Base-by-base conservation (phyloP, 495 filamentous ascomycete genomes). In the Aspergillus saccharolyticus region DNA sequence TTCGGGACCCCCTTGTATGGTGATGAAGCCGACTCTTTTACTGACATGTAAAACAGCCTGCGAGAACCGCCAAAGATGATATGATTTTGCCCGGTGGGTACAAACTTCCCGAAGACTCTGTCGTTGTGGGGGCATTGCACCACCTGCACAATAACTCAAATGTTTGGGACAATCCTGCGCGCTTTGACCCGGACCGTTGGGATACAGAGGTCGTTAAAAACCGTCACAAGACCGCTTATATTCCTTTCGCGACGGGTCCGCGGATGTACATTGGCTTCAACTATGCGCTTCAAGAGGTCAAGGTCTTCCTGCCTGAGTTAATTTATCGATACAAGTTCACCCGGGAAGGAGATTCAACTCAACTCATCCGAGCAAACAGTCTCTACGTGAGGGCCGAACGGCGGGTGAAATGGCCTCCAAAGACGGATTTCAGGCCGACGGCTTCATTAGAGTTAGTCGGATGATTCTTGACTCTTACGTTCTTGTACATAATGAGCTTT, bases 241-340 rank as follows among this genome's bases (percentile, higher is more conserved):
- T 77, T 7, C 81, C 81, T 0, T 83, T 85, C 53, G 80, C 75
- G 1, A 71, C 74, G 3, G 82, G 81, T 0, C 67, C 70, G 2
- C 63, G 81, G 2, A 67, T 67, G 28, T 84, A 80, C 63, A 79
- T 84, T 48, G 82, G 81, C 0, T 83, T 84, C 63, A 84, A 83
- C 60, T 80, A 83, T 63, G 83, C 81, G 0, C 60, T 84, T 46
- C 58, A 69, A n/a, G 78, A 85, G 62, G 73, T 83, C 21, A 81
- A 82, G 67, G 66, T 79, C 1, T 60, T 82, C 22, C 44, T 85
- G 56, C 52, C 70, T 4, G 70, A 81, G 68, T 63, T 84, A 39
- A 69, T 84, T 3, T 81, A 70, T 47, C 68, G 79, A 20, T 85
- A 84, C 60, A 62, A 79, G 60, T 84, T 80, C 55, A 63, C 63